These are phyloP conservation scores for Chaetothyriales sp. DNA, from an alignment of 2,329 filamentous ascomycete genomes.

Conservation along the genomic window DNA sequence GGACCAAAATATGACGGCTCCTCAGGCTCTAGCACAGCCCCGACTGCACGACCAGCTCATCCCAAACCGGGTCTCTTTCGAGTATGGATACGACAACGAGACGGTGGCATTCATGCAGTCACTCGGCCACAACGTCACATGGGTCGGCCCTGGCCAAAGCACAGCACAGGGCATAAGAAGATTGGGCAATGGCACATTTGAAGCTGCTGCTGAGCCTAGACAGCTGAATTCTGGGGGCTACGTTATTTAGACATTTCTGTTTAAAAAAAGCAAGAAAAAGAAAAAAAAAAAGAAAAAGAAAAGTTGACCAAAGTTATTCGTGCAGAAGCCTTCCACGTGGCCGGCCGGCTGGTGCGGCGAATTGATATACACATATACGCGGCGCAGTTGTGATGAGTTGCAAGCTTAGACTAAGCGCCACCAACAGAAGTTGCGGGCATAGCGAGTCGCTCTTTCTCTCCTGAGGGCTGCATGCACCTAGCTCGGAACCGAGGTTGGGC, in stretches of 20 bases:
- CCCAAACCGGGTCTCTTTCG: slow-evolving; percentile 53
- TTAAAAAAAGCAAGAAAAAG: no score
- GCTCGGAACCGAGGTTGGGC: neutral
- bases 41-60: slow-evolving; percentile 71
- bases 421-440: no score
- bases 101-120: slow-evolving; percentile 48
- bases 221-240: slow-evolving; percentile 56
- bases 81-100: slow-evolving; percentile 50
- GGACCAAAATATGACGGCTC: slow-evolving; percentile 46
- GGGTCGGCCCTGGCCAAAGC: slow-evolving; percentile 48
- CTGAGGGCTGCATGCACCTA: slow-evolving; percentile 1
- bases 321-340: no score
- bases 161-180: slow-evolving; percentile 55
- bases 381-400: no score
- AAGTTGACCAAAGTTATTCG: no score
- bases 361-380: no score
- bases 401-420: no score
- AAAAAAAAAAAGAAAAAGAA: no score
- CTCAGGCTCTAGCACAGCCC: slow-evolving; percentile 48
- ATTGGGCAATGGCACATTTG: slow-evolving; percentile 51
- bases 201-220: slow-evolving; percentile 62
- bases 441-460: neutral
- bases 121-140: slow-evolving; percentile 57
- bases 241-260: slow-evolving; percentile 30
- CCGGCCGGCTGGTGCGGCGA: no score